A percentile compares a stretch with the other conserved stretches of the same genome.
These are phyloP conservation scores for Cystofilobasidium capitatum DNA, from an alignment of 768 basidiomycete species.

Conservation along the genomic window DNA sequence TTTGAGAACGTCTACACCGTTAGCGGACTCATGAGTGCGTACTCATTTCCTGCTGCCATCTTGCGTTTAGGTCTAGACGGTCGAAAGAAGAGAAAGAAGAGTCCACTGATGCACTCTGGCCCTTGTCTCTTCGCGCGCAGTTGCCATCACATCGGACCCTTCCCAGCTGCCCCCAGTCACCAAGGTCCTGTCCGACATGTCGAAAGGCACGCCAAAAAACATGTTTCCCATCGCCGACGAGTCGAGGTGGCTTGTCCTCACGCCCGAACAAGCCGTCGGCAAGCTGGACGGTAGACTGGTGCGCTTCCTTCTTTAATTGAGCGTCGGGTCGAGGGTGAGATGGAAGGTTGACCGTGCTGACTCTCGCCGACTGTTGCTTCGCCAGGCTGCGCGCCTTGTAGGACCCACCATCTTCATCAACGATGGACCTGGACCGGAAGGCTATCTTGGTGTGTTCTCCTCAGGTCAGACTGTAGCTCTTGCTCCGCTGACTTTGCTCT, in stretches of 20 bases:
- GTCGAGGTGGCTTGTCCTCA: conserved; percentile 21
- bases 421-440: conserved; percentile 26
- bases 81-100: too few relatives aligned
- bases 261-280: conserved; percentile 13
- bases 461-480: neutral
- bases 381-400: conserved; percentile 13
- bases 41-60: neutral
- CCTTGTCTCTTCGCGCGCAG: conserved; percentile 1
- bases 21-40: conserved; percentile 15
- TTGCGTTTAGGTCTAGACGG: neutral
- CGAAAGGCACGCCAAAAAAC: conserved; percentile 12
- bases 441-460: conserved; percentile 20
- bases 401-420: conserved; percentile 26
- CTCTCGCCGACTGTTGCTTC: neutral
- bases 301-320: neutral
- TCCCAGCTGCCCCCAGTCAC: conserved; percentile 13
- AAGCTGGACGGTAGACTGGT: neutral
- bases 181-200: conserved; percentile 24
- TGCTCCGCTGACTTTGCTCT: neutral
- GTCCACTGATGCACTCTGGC: neutral
- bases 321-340: neutral
- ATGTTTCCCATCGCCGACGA: conserved; percentile 25
- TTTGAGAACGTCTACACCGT: conserved; percentile 26
- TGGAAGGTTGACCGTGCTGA: neutral
- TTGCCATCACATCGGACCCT: conserved; percentile 23